These are phyloP conservation scores for Nymphaea thermarum DNA, from an alignment of 164 flowering plant species.

Conservation along the genomic window DNA sequence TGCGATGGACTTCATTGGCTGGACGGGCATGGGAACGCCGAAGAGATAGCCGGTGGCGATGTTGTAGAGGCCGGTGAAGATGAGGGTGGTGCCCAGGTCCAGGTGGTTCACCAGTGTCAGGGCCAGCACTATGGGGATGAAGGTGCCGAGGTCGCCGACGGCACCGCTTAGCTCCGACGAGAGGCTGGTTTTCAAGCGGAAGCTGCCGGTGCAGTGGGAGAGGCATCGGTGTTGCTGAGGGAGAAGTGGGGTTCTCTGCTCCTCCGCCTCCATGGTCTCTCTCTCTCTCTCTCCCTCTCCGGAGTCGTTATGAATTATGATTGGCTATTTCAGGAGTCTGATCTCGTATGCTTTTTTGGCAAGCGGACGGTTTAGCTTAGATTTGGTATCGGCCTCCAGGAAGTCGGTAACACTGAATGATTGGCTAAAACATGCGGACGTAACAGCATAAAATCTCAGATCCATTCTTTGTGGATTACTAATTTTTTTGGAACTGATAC, in stretches of 20 bases:
- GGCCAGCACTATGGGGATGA: slow-evolving; percentile 74
- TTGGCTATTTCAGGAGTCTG: background rate
- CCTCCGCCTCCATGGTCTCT: background rate
- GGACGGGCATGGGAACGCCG: slow-evolving; percentile 89
- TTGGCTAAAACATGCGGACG: no score
- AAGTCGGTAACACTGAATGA: no score
- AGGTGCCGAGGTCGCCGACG: slow-evolving; percentile 85
- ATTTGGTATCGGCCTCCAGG: no score
- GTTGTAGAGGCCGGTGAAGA: slow-evolving; percentile 78
- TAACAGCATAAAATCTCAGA: no score
- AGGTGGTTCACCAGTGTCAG: slow-evolving; percentile 54
- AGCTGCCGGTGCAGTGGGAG: slow-evolving; percentile 16
- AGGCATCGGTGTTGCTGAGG: slow-evolving; percentile 3
- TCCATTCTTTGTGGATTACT: no score
- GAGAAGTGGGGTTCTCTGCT: background rate
- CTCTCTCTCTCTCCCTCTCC: background rate
- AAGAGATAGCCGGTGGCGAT: slow-evolving; percentile 67
- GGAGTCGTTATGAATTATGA: background rate
- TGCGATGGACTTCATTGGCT: slow-evolving; percentile 94
- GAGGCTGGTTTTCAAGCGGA: slow-evolving; percentile 40
- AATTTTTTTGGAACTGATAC: no score
- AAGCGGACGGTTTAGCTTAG: no score
- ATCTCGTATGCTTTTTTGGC: no score
- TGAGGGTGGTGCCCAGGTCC: slow-evolving; percentile 64
- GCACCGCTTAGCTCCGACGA: slow-evolving; percentile 63